Evolutionary conservation across 495 filamentous ascomycete genomes (phyloP).

Genomic region (Parathielavia hyrcaniae): DNA sequence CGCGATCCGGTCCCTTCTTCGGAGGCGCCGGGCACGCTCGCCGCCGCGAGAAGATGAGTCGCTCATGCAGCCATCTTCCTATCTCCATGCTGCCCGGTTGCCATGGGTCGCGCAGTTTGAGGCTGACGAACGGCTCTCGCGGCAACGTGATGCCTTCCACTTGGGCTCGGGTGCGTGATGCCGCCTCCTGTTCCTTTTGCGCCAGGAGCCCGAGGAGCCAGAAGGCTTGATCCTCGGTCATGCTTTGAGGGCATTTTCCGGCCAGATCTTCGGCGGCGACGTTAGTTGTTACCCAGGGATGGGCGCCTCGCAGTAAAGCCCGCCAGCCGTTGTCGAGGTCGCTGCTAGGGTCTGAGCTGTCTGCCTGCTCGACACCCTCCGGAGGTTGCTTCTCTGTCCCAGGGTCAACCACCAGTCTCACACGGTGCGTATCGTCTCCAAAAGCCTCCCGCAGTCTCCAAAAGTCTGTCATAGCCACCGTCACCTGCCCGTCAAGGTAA

Average conservation of each 20-base stretch:
- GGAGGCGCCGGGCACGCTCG: not conserved
- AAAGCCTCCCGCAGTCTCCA: not conserved
- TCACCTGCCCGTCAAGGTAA: not conserved
- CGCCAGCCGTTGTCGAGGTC: constrained; percentile 6
- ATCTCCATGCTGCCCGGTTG: too few species aligned
- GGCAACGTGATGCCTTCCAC: not conserved
- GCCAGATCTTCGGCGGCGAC: too few species aligned
- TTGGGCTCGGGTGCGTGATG: not conserved
- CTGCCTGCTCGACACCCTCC: too few species aligned
- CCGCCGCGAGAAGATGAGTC: constrained; percentile 5
- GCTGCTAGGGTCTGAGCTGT: not conserved
- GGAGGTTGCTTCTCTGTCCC: not conserved
- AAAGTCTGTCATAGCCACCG: not conserved
- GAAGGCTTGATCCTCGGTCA: constrained; percentile 7
- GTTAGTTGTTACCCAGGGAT: too few species aligned
- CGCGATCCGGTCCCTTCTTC: not conserved
- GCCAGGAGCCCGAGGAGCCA: constrained; percentile 14
- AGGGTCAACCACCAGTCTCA: not conserved
- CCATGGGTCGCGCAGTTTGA: not conserved
- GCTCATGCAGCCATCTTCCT: not conserved
- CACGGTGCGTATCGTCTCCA: not conserved
- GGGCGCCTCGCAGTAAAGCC: not conserved
- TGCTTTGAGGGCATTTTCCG: too few species aligned
- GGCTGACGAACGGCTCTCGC: not conserved
- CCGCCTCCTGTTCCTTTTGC: not conserved